Percentiles rank a stretch among this genome's conserved stretches.
Evolutionary conservation across 192 early-diverging fungal genomes (phyloP).

Genomic region (Spizellomyces sp.): DNA sequence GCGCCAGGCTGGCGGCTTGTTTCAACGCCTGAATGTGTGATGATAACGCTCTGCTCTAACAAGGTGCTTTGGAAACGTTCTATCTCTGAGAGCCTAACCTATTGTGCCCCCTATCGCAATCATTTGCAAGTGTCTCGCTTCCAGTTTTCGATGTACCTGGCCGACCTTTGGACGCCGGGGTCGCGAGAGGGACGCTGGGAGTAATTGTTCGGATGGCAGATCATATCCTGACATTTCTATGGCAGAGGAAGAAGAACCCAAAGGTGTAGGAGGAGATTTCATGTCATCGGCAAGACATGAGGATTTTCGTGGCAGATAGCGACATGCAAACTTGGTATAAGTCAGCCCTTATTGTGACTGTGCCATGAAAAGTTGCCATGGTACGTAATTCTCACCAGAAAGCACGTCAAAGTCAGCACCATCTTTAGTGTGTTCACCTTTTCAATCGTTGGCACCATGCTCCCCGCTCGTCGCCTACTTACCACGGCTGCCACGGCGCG

Average conservation of each 20-base stretch:
- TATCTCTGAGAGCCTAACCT: slow-evolving; percentile 6
- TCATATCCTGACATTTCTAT: background rate
- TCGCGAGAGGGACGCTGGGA: background rate
- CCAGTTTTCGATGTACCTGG: slow-evolving; percentile 48
- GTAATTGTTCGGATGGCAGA: background rate
- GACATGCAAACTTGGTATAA: too few relatives aligned
- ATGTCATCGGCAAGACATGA: too few relatives aligned
- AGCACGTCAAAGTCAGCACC: too few relatives aligned
- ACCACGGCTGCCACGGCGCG: background rate
- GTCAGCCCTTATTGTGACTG: too few relatives aligned
- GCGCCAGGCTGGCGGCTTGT: too few relatives aligned
- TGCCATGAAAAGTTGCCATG: too few relatives aligned
- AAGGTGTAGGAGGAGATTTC: too few relatives aligned
- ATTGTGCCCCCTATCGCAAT: slow-evolving; percentile 40
- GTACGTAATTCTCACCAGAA: too few relatives aligned
- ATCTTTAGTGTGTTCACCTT: too few relatives aligned
- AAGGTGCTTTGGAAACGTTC: background rate
- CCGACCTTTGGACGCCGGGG: background rate
- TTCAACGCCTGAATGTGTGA: too few relatives aligned
- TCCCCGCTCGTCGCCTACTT: background rate
- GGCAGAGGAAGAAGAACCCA: too few relatives aligned
- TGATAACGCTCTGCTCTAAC: background rate
- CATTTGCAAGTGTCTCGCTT: slow-evolving; percentile 60
- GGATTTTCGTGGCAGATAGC: too few relatives aligned
- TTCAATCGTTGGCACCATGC: background rate